These are phyloP conservation scores for Lasiosphaeria ovina DNA, from an alignment of 495 filamentous ascomycete genomes.

Conservation along the genomic window DNA sequence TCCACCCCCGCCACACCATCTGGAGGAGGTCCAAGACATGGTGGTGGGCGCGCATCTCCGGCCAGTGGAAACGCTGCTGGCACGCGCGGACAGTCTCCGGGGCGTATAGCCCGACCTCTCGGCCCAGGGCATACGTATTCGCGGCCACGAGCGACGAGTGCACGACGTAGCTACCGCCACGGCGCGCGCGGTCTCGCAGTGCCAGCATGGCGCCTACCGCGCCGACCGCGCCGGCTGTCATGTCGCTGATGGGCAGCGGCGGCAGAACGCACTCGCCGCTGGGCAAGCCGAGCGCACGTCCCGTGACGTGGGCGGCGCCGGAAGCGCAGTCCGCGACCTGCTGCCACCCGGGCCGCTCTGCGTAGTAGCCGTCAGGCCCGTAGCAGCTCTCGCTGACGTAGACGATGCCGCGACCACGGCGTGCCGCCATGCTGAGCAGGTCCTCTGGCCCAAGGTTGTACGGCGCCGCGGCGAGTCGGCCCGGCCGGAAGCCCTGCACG, in stretches of 20 bases:
- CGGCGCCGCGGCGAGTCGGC: slow-evolving; percentile 42
- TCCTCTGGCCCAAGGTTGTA: slow-evolving; percentile 51
- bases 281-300: slow-evolving; percentile 14
- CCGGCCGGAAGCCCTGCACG: slow-evolving; percentile 54
- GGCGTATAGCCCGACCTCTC: slow-evolving; percentile 26
- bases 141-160: slow-evolving; percentile 20
- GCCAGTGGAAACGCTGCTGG: slow-evolving; percentile 23
- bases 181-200: slow-evolving; percentile 22
- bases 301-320: slow-evolving; percentile 25
- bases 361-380: slow-evolving; percentile 42
- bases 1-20: slow-evolving; percentile 19
- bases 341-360: slow-evolving; percentile 43
- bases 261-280: slow-evolving; percentile 30
- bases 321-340: slow-evolving; percentile 42
- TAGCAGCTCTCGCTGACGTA: slow-evolving; percentile 63
- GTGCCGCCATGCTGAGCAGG: slow-evolving; percentile 44
- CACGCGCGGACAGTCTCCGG: slow-evolving; percentile 16
- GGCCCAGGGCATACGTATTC: slow-evolving; percentile 17
- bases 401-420: slow-evolving; percentile 55
- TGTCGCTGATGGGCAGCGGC: slow-evolving; percentile 34
- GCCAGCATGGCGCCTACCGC: slow-evolving; percentile 22
- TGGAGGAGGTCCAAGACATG: slow-evolving; percentile 25
- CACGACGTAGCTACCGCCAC: slow-evolving; percentile 24
- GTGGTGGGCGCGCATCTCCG: slow-evolving; percentile 20
- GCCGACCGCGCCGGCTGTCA: slow-evolving; percentile 28